A percentile compares a stretch with the other conserved stretches of the same genome.
Evolutionary conservation across 2,329 filamentous ascomycete genomes (phyloP).

Genomic region (Sporothrix brasiliensis): DNA sequence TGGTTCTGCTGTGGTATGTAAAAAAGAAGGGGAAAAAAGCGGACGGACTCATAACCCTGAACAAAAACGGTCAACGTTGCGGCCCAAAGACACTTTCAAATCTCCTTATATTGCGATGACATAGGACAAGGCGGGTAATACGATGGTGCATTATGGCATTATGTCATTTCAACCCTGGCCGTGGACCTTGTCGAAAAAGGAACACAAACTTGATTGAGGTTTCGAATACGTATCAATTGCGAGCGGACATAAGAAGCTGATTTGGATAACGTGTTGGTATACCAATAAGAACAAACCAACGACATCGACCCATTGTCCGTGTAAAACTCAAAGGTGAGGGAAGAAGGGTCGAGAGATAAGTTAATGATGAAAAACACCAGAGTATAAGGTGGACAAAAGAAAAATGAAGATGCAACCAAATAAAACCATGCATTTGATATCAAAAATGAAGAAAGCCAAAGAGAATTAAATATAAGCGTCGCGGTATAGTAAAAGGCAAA

Average conservation of each 20-base stretch:
- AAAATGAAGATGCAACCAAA: background rate
- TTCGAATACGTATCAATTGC: too few species aligned
- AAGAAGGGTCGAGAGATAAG: too few species aligned
- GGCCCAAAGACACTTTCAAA: background rate
- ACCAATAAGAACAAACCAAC: too few species aligned
- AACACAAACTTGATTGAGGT: too few species aligned
- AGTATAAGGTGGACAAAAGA: background rate
- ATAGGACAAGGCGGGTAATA: constrained; percentile 8
- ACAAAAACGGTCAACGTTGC: background rate
- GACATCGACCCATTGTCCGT: too few species aligned
- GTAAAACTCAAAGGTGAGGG: too few species aligned
- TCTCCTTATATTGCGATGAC: constrained; percentile 2
- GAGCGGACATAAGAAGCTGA: too few species aligned
- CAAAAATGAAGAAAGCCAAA: background rate
- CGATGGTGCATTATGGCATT: constrained; percentile 6
- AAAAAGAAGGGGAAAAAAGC: too few species aligned
- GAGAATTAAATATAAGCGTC: background rate
- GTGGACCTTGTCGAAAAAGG: background rate
- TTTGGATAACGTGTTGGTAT: too few species aligned
- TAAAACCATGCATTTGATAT: too few species aligned
- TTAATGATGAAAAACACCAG: background rate
- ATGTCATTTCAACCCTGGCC: background rate
- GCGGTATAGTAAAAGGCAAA: background rate
- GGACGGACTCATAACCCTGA: background rate
- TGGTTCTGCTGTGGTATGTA: background rate